Percentiles rank a stretch among this genome's conserved stretches.
Conservation (phyloP, 805 yeast species). For the Barnettozyma salicaria region DNA sequence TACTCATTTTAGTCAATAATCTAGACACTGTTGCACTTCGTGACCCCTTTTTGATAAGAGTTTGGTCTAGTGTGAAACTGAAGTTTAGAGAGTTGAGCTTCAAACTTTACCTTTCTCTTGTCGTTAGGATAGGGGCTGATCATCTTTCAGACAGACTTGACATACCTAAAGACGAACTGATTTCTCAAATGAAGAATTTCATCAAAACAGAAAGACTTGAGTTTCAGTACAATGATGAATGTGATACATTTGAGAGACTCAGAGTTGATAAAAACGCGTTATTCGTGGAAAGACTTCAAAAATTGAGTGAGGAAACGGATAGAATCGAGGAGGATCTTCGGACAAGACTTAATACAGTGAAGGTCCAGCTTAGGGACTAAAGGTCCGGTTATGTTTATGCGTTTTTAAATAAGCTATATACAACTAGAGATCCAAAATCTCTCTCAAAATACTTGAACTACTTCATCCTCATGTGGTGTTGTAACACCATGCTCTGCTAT, state of each 20-base stretch:
- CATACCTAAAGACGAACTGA: constrained; percentile 14
- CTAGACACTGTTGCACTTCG: constrained; percentile 14
- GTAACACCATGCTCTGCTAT: constrained; percentile 57
- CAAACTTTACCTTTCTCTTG: constrained; percentile 29
- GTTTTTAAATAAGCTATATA: background rate
- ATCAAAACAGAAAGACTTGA: constrained; percentile 14
- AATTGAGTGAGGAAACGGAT: constrained; percentile 20
- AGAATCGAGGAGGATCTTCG: constrained; percentile 13
- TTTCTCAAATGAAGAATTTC: constrained; percentile 16
- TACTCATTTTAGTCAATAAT: constrained; percentile 16
- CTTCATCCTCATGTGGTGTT: constrained; percentile 40
- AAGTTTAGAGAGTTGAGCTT: constrained; percentile 28
- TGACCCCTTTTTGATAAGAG: constrained; percentile 19
- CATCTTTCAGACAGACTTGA: constrained; percentile 17
- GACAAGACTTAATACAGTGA: constrained; percentile 7
- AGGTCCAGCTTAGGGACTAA: background rate
- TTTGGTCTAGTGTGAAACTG: constrained; percentile 23
- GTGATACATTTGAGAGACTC: constrained; percentile 13
- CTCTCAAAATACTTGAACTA: constrained; percentile 23
- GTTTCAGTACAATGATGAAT: constrained; percentile 11
- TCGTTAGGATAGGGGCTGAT: constrained; percentile 16
- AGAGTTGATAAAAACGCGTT: constrained; percentile 12
- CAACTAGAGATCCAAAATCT: background rate
- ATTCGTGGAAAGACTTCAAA: constrained; percentile 15
- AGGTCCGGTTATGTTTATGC: background rate